Percentiles rank a stretch among this genome's conserved stretches.
Evolutionary conservation across 768 basidiomycete genomes (phyloP).

Genomic region (Suillus variegatus): DNA sequence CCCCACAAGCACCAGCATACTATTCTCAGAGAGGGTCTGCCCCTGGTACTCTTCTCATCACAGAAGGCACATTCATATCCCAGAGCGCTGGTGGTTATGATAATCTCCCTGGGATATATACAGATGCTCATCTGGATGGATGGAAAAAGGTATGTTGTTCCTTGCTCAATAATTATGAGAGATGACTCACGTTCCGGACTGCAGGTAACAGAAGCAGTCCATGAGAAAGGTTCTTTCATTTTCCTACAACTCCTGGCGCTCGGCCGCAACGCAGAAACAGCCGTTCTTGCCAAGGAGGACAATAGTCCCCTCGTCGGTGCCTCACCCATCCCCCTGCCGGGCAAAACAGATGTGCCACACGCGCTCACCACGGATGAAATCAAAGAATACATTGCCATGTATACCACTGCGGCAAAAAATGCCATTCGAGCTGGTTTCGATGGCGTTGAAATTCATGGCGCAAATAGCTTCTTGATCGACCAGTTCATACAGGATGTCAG

Average conservation of each 20-base stretch:
- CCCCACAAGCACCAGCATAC: constrained; percentile 41
- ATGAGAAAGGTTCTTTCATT: constrained; percentile 50
- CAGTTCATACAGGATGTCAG: too few relatives aligned
- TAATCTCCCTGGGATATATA: constrained; percentile 66
- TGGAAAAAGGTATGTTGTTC: constrained; percentile 46
- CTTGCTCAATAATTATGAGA: background rate
- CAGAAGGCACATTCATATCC: constrained; percentile 58
- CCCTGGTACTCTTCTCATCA: constrained; percentile 55
- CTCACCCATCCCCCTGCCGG: constrained; percentile 29
- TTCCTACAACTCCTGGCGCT: constrained; percentile 54
- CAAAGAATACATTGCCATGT: constrained; percentile 29
- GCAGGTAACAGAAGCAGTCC: constrained; percentile 62
- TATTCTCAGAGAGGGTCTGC: constrained; percentile 47
- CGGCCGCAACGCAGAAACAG: constrained; percentile 42
- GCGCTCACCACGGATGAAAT: constrained; percentile 32
- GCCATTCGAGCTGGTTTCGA: constrained; percentile 45
- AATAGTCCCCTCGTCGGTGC: constrained; percentile 35
- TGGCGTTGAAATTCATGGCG: too few relatives aligned
- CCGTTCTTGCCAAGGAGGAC: constrained; percentile 34
- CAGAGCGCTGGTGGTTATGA: constrained; percentile 47
- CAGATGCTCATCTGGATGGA: constrained; percentile 50
- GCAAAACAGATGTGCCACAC: constrained; percentile 20
- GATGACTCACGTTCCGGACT: background rate
- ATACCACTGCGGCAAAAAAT: constrained; percentile 33
- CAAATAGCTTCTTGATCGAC: too few relatives aligned